Base-by-base conservation (phyloP, 169 alveolate genomes). In the Sarcocystis neurona region DNA sequence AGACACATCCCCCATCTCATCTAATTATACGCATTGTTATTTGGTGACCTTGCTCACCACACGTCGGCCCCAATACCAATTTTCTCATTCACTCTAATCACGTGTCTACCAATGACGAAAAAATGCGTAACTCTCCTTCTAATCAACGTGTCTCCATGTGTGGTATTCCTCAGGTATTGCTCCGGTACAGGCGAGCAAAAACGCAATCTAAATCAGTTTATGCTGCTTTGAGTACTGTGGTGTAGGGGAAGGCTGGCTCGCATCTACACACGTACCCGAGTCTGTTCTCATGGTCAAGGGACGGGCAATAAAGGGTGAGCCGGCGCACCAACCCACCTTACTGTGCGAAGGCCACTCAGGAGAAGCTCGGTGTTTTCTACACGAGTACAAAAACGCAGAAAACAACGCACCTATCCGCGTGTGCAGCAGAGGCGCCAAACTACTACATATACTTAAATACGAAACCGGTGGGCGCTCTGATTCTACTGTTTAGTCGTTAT, bases 241-340 rank as follows among this genome's bases (percentile, higher is more conserved):
- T 56, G 3, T 18, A 72, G 82, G 82, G 41, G 58, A 72, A 72
- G 82, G 82, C 20, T 72, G 82, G 82, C 34, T 72, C 56, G 34
- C 18, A 0, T 72, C 82, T 30, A 72, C 82, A 53, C 82, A 53
- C 6, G 41, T 2, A 39, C 56, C 56, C 34, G 53, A 72, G 5
- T 72, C 56, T 47, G 82, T 72, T 47, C 56, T 72, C 27, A 72
- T 72, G 82, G 82, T 72, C 32, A 72, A 72, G 41, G 82, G 82
- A 48, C 10, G 53, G 58, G 41, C 82, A 6, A n/a, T 72, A 39
- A 48, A 39, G 4, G 56, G 82, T 39, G 0, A 12, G 82, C 41
- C 32, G 5, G 39, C 47, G 34, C 4, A 12, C 75, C 32, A 4
- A 15, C 48, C 27, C n/a, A n/a, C n/a, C n/a, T n/a, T n/a, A n/a